Evolutionary conservation across 371 early-diverging fungal genomes (phyloP).

Genomic region (Circinella umbellata): DNA sequence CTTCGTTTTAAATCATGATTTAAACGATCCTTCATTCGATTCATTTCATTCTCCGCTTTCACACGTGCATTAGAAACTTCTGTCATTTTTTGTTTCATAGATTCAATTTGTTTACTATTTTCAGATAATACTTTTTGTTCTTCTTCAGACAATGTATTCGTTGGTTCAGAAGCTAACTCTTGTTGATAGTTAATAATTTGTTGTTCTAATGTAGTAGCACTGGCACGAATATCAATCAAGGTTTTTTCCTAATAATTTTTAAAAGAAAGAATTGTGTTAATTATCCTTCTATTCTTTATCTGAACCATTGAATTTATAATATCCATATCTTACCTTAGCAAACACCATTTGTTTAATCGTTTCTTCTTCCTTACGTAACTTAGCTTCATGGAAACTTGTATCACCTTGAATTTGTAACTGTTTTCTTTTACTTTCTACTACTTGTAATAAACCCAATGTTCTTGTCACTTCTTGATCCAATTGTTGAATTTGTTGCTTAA

Average conservation of each 20-base stretch:
- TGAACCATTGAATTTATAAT: background rate
- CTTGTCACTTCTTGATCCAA: constrained; percentile 78
- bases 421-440: constrained; percentile 52
- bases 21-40: constrained; percentile 74
- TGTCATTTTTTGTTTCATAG: constrained; percentile 49
- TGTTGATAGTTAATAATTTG: constrained; percentile 60
- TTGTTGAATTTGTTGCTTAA: constrained; percentile 55
- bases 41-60: constrained; percentile 66
- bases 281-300: background rate
- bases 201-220: constrained; percentile 48
- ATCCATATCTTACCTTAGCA: constrained; percentile 39
- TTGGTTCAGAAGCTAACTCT: constrained; percentile 65
- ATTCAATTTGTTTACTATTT: constrained; percentile 57
- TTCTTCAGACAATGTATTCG: constrained; percentile 51
- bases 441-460: constrained; percentile 54
- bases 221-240: constrained; percentile 38
- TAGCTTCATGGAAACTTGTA: constrained; percentile 51
- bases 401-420: constrained; percentile 58
- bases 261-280: background rate
- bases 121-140: constrained; percentile 62
- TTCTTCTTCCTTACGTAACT: constrained; percentile 60
- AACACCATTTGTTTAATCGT: constrained; percentile 48
- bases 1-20: constrained; percentile 66
- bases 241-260: constrained; percentile 35
- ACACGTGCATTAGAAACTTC: constrained; percentile 46